A percentile compares a stretch with the other conserved stretches of the same genome.
phyloP scores from a whole-genome alignment of 2,329 filamentous ascomycete species.

The Exophiala mesophila region DNA sequence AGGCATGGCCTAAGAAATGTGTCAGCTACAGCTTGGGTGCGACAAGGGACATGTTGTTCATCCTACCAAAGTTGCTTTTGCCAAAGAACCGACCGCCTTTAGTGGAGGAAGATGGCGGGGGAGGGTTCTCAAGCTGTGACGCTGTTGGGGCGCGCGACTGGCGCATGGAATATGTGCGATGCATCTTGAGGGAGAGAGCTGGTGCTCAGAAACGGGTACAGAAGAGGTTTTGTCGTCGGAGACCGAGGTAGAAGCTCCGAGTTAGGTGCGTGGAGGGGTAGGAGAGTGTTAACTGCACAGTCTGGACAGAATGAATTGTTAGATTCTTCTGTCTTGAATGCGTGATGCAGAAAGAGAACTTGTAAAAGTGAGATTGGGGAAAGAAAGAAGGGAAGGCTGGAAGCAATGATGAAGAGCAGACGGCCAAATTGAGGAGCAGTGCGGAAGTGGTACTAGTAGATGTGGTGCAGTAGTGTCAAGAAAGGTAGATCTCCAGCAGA shows the following conservation, averaged over 20 bases:
- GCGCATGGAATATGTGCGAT: conserved; percentile 99
- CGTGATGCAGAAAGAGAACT: neutral
- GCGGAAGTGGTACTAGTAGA: neutral
- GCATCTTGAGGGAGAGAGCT: conserved; percentile 55
- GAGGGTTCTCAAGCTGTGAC: conserved; percentile 85
- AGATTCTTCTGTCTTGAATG: neutral
- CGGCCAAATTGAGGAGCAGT: neutral
- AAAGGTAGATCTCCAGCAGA: no score
- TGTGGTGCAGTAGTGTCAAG: no score
- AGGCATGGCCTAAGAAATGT: conserved; percentile 54
- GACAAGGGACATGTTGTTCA: no score
- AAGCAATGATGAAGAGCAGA: neutral
- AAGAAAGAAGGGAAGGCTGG: neutral
- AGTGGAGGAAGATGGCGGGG: conserved; percentile 83
- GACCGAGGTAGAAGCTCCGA: conserved; percentile 1
- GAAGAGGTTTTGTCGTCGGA: conserved; percentile 1
- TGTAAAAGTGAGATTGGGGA: neutral
- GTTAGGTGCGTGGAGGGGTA: conserved; percentile 1
- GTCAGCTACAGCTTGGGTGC: conserved; percentile 11
- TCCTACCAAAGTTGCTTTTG: conserved; percentile 76
- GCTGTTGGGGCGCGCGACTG: conserved; percentile 92
- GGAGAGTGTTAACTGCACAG: neutral
- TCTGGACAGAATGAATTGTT: neutral
- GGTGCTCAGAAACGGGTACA: neutral
- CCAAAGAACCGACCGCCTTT: conserved; percentile 89